Percentiles rank a stretch among this genome's conserved stretches.
Conservation (phyloP, 1,139 yeast genomes). For the Kodamaea derodonti region DNA sequence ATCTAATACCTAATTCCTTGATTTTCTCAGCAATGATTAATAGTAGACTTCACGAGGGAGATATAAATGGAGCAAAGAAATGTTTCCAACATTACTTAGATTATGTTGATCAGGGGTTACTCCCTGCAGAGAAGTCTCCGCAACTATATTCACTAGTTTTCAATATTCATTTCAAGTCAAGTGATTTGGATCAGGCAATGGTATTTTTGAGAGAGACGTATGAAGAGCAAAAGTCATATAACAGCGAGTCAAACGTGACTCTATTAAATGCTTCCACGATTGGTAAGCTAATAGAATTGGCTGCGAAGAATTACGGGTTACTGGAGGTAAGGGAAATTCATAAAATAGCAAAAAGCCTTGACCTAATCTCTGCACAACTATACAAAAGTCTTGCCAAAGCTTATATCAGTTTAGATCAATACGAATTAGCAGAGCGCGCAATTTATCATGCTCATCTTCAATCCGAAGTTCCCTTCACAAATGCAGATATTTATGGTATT, state of each 20-base stretch:
- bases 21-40: constrained; percentile 49
- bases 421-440: constrained; percentile 29
- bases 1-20: constrained; percentile 44
- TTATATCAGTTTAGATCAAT: constrained; percentile 29
- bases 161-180: constrained; percentile 32
- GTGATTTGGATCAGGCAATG: constrained; percentile 36
- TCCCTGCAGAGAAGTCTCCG: constrained; percentile 16
- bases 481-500: constrained; percentile 23
- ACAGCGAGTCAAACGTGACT: constrained; percentile 1
- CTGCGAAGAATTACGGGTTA: constrained; percentile 22
- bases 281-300: constrained; percentile 16
- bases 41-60: constrained; percentile 42
- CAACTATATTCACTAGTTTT: constrained; percentile 41
- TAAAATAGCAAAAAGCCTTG: constrained; percentile 16
- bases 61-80: constrained; percentile 36
- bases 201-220: constrained; percentile 35
- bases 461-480: constrained; percentile 28
- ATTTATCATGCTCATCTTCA: constrained; percentile 27
- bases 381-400: constrained; percentile 19
- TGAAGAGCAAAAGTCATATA: constrained; percentile 1
- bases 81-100: constrained; percentile 19
- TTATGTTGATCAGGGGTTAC: constrained; percentile 1
- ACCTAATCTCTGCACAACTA: constrained; percentile 13
- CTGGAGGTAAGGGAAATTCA: constrained; percentile 21
- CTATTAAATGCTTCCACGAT: constrained; percentile 19